These are phyloP conservation scores for Myxozyma monticola DNA, from an alignment of 805 yeast genomes.

Conservation along the genomic window DNA sequence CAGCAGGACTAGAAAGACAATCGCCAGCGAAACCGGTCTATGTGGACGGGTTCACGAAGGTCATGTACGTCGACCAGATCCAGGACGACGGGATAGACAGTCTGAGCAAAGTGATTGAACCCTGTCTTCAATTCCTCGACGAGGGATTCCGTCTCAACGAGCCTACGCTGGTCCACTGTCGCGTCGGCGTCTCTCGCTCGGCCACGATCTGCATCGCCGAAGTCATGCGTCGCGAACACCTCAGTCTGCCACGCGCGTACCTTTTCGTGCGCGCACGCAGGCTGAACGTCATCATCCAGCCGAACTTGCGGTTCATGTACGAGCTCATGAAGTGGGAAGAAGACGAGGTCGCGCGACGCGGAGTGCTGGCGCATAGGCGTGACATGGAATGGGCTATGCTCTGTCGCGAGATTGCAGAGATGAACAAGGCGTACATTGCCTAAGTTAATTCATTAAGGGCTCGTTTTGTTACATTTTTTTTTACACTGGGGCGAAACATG, in stretches of 20 bases:
- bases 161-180: constrained; percentile 78
- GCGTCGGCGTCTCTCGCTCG: constrained; percentile 92
- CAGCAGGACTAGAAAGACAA: background rate
- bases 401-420: constrained; percentile 76
- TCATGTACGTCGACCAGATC: constrained; percentile 66
- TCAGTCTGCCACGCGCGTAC: constrained; percentile 76
- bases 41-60: constrained; percentile 43
- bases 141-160: constrained; percentile 48
- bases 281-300: constrained; percentile 89
- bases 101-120: constrained; percentile 59
- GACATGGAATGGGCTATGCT: constrained; percentile 86
- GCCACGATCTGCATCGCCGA: constrained; percentile 97
- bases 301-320: constrained; percentile 87
- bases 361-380: constrained; percentile 41
- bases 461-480: too few species aligned
- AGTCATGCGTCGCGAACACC: constrained; percentile 72
- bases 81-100: constrained; percentile 92
- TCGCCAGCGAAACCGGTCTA: background rate
- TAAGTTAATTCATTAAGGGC: too few species aligned
- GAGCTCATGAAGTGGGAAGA: constrained; percentile 77
- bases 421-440: constrained; percentile 66
- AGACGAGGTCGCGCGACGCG: constrained; percentile 34
- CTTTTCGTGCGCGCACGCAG: constrained; percentile 85
- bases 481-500: too few species aligned
- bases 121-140: constrained; percentile 60